Evolutionary conservation across 2,329 filamentous ascomycete genomes (phyloP), one percentile per base, ranked within the genome.

Genomic region (Thielaviopsis populi): DNA sequence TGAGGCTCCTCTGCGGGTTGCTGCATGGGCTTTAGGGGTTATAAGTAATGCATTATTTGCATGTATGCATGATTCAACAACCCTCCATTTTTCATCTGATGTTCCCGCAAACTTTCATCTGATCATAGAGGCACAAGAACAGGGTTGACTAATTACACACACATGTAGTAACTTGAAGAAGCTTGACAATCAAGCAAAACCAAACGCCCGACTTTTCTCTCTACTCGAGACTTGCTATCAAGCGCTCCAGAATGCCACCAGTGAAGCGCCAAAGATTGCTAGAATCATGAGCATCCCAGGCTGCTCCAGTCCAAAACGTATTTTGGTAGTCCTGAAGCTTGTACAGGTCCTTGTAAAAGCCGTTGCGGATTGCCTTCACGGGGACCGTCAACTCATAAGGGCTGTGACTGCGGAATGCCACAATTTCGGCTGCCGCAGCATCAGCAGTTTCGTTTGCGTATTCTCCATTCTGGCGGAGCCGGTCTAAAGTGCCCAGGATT

Each of bases 291-390:
- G 59, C 42, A 27, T 48, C 41, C 59, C 59, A 70, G 0, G 71
- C 69, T 0, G 71, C 70, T 1, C 73, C 74, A 0, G 74, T 73
- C 66, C 73, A 76, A 65, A 70, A 76, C 0, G 74, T 76, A 50
- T 70, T 73, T 0, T 69, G 68, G 40, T 69, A 64, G 0, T 74
- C 73, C 67, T 76, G 73, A 8, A 76, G 66, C 0, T 59, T 68
- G 30, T 74, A 70, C 3, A 76, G 54, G 13, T 74, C 68, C 0
- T 67, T 46, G 41, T 73, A 75, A 59, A 75, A 75, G 0, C 74
- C 73, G 2, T 56, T 61, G 0, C 64, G 62, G 17, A 75, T 70
- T 2, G 71, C 69, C 1, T 72, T 59, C 0, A 69, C 42, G 1
- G 69, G 66, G 0, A 74, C 72, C 19, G 67, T 63, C 65, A 72